A percentile compares a stretch with the other conserved stretches of the same genome.
phyloP scores from a whole-genome alignment of 2,329 filamentous ascomycete species.

The Talaromyces funiculosus region DNA sequence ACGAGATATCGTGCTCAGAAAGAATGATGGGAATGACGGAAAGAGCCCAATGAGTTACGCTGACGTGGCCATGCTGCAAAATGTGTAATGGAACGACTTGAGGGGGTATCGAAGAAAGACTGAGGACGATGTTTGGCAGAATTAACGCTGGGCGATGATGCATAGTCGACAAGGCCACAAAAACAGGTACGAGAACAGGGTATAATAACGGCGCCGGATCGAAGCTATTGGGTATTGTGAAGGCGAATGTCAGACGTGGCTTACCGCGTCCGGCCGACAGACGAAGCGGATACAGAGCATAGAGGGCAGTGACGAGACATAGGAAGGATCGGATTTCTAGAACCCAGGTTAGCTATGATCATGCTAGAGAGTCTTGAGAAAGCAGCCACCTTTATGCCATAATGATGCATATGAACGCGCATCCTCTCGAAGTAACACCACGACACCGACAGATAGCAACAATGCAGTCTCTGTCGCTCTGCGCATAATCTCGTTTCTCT shows the following conservation, averaged over 20 bases:
- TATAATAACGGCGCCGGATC: slow-evolving; percentile 91
- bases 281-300: slow-evolving; percentile 53
- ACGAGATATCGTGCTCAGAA: slow-evolving; percentile 37
- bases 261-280: slow-evolving; percentile 34
- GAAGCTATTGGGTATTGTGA: slow-evolving; percentile 68
- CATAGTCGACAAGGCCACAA: slow-evolving; percentile 70
- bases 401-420: slow-evolving; percentile 27
- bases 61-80: slow-evolving; percentile 50
- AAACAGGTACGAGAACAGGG: slow-evolving; percentile 67
- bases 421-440: slow-evolving; percentile 34
- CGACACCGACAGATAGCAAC: slow-evolving; percentile 47
- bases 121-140: slow-evolving; percentile 75
- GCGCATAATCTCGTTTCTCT: slow-evolving; percentile 39
- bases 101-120: slow-evolving; percentile 69
- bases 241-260: slow-evolving; percentile 38
- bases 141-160: slow-evolving; percentile 56
- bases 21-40: slow-evolving; percentile 63
- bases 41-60: slow-evolving; percentile 71
- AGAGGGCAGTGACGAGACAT: slow-evolving; percentile 28
- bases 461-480: slow-evolving; percentile 52
- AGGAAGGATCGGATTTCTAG: slow-evolving; percentile 33
- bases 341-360: not conserved
- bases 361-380: not conserved
- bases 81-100: slow-evolving; percentile 63
- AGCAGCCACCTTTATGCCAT: slow-evolving; percentile 35